A percentile compares a stretch with the other conserved stretches of the same genome.
Conservation (phyloP, 305 asterid genomes). For the Coffea humblotiana region DNA sequence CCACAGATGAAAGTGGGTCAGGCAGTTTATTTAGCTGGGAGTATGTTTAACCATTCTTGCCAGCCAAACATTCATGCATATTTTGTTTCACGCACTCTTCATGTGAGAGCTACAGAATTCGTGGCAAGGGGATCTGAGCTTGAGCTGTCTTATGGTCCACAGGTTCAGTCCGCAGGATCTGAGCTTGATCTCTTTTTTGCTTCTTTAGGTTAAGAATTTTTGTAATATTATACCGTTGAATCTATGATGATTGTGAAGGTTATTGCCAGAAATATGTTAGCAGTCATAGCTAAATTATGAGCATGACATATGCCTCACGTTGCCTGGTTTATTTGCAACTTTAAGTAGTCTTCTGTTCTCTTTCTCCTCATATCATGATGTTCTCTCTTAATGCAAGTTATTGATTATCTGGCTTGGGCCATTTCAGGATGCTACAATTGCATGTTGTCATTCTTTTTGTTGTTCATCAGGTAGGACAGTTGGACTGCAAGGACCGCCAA, state of each 20-base stretch:
- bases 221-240: neutral
- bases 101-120: slow-evolving; percentile 72
- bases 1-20: slow-evolving; percentile 87
- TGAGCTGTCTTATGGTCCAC: slow-evolving; percentile 95
- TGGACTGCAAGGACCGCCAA: slow-evolving; percentile 59
- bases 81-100: slow-evolving; percentile 85
- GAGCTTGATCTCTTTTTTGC: neutral
- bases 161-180: slow-evolving; percentile 41
- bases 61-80: slow-evolving; percentile 78
- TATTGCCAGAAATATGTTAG: neutral
- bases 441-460: slow-evolving; percentile 4
- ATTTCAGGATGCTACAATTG: neutral
- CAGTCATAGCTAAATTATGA: neutral
- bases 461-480: slow-evolving; percentile 75
- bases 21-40: slow-evolving; percentile 78
- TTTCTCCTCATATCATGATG: neutral
- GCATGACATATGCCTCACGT: neutral
- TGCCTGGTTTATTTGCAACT: neutral
- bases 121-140: slow-evolving; percentile 61
- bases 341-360: neutral
- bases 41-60: slow-evolving; percentile 96
- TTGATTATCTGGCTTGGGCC: neutral
- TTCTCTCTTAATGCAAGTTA: neutral
- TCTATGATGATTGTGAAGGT: neutral
- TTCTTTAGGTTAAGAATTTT: slow-evolving; percentile 3